These are phyloP conservation scores for Acorus gramineus DNA, from an alignment of 106 monocot species.

Conservation along the genomic window DNA sequence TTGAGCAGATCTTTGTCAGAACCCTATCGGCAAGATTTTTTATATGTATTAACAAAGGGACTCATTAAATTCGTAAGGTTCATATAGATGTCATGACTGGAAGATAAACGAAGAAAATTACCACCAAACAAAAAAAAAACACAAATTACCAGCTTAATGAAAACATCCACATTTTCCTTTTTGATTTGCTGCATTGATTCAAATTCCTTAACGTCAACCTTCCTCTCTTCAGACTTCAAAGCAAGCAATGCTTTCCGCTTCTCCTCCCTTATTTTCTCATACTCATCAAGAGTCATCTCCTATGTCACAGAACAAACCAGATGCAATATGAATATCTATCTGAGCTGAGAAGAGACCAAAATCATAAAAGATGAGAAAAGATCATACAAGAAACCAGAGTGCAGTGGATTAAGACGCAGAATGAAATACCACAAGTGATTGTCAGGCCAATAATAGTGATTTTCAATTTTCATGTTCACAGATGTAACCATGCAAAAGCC, in stretches of 20 bases:
- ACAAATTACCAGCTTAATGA: conserved; percentile 36
- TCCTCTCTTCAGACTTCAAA: conserved; percentile 29
- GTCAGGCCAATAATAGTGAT: no score
- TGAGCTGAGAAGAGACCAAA: no score
- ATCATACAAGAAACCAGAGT: no score
- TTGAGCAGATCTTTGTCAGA: conserved; percentile 49
- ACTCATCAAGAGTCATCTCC: conserved; percentile 54
- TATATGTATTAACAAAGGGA: background rate
- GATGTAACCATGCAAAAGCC: no score
- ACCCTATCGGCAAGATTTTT: conserved; percentile 28
- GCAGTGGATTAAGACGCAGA: no score
- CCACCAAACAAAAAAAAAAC: background rate
- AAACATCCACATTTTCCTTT: conserved; percentile 37
- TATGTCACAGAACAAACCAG: background rate
- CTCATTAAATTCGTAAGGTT: no score
- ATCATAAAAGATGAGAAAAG: no score
- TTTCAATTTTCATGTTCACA: no score
- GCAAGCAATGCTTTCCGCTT: conserved; percentile 37
- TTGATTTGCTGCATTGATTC: conserved; percentile 35
- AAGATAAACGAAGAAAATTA: background rate
- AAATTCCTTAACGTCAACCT: conserved; percentile 35
- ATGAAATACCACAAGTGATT: no score
- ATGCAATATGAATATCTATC: no score
- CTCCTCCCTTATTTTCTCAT: conserved; percentile 41
- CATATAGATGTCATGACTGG: no score